These are phyloP conservation scores for Gymnopilus dilepis DNA, from an alignment of 768 basidiomycete species.

Conservation along the genomic window DNA sequence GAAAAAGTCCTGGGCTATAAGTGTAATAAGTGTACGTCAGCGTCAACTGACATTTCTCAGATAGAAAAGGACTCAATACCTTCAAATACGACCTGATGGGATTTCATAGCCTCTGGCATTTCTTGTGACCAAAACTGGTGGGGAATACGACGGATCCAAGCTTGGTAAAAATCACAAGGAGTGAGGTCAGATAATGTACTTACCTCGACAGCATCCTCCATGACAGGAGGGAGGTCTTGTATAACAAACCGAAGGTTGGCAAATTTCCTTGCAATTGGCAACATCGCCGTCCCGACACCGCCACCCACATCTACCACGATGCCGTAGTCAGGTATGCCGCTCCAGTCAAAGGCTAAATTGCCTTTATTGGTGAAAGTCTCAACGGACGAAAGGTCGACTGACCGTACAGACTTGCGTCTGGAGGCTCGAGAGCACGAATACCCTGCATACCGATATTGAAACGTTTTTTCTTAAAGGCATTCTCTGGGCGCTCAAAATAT, in stretches of 20 bases:
- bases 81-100: slow-evolving; percentile 32
- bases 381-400: background rate
- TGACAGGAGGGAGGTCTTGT: slow-evolving; percentile 63
- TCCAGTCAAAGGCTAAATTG: slow-evolving; percentile 62
- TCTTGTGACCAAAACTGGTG: slow-evolving; percentile 27
- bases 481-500: slow-evolving; percentile 26
- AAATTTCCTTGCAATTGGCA: slow-evolving; percentile 38
- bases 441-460: slow-evolving; percentile 34
- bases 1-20: slow-evolving; percentile 45
- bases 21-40: no score
- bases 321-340: slow-evolving; percentile 50
- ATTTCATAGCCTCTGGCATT: slow-evolving; percentile 30
- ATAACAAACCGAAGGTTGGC: slow-evolving; percentile 55
- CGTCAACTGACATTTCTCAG: no score
- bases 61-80: slow-evolving; percentile 20
- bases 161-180: no score
- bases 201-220: slow-evolving; percentile 28
- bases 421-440: slow-evolving; percentile 21
- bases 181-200: background rate
- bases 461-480: slow-evolving; percentile 31
- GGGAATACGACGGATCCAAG: no score
- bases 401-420: slow-evolving; percentile 28
- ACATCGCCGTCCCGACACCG: slow-evolving; percentile 57
- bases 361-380: background rate
- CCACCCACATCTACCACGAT: slow-evolving; percentile 73